These are phyloP conservation scores for Cutaneotrichosporon daszewskae DNA, from an alignment of 1,284 basidiomycete genomes.

Conservation along the genomic window DNA sequence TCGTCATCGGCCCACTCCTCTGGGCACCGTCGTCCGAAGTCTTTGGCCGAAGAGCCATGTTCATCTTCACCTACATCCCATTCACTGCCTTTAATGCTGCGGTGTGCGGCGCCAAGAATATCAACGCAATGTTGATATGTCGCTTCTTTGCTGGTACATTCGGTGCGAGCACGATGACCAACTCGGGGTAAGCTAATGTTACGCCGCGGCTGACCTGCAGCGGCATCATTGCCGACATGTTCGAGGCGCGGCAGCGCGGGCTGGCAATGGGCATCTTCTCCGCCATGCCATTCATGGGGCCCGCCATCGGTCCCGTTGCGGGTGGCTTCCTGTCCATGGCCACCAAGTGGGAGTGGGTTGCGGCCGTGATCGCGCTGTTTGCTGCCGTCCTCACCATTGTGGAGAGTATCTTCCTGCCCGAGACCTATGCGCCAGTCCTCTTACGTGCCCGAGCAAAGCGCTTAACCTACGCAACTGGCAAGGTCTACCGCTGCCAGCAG, in stretches of 20 bases:
- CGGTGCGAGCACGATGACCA: conserved; percentile 47
- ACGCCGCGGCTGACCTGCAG: background rate
- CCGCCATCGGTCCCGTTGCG: conserved; percentile 45
- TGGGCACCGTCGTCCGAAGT: conserved; percentile 36
- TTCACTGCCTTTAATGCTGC: conserved; percentile 49
- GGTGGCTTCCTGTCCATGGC: conserved; percentile 44
- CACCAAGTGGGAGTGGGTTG: conserved; percentile 52
- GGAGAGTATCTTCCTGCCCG: conserved; percentile 38
- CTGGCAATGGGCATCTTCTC: conserved; percentile 53
- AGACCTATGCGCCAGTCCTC: conserved; percentile 49
- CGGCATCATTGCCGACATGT: conserved; percentile 48
- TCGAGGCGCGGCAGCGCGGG: conserved; percentile 43
- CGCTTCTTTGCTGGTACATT: conserved; percentile 49
- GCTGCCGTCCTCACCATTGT: conserved; percentile 39
- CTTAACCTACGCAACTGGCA: conserved; percentile 46
- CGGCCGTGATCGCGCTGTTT: conserved; percentile 60
- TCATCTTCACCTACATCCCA: conserved; percentile 44
- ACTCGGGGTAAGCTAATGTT: conserved; percentile 34
- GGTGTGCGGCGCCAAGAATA: conserved; percentile 43
- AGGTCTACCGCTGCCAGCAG: conserved; percentile 43
- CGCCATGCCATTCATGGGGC: conserved; percentile 45
- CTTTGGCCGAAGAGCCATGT: conserved; percentile 41
- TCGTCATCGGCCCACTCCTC: conserved; percentile 19
- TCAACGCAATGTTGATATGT: conserved; percentile 47
- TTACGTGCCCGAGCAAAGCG: conserved; percentile 40